Base-by-base conservation (phyloP, 2,329 filamentous ascomycete species). In the Cercospora sp. region DNA sequence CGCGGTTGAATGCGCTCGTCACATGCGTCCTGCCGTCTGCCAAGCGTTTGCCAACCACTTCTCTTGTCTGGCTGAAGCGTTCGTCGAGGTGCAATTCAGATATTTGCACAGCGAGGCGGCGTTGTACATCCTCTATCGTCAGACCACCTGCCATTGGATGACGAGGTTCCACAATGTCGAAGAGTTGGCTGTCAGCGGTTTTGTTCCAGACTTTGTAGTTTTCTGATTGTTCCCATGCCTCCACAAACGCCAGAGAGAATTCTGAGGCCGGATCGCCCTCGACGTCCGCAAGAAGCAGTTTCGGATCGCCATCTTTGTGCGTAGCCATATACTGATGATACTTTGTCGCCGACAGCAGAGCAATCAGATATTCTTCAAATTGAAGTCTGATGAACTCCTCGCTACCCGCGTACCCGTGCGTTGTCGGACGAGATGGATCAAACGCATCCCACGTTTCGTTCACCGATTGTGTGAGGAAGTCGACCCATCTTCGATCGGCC, bases 331-430 rank as follows among this genome's bases (percentile, higher is more conserved):
- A 84, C 43, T 80, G 74, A 79, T 93, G 93, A 78, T 97, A 98
- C 78, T 97, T 97, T 73, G 94, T 91, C 0, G 92, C 89, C 0
- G 94, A 92, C 53, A 98, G 88, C 70, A 99, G 86, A 0, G 93
- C 92, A 26, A 98, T 86, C 5, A 99, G 86, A 77, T 99, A 99
- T 76, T 97, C 94, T 80, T 99, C 95, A 71, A 99, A 99, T 76
- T 98, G 94, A 49, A 97, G 88, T 32, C 95, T 89, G 74, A 99
- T 99, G 76, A 97, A 97, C 78, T 98, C 95, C 81, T 99, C 95
- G 70, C 93, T 97, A 32, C 95, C 95, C 43, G 93, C 89, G 76
- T 97, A 99, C 32, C 94, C 94, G 84, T 97, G 90, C 2, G 93
- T 97, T 76, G 93, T 97, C n/a, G 95, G 95, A 59, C 92, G 87